Conservation (phyloP, 2,329 filamentous ascomycete species). For the Parafenestella ontariensis region DNA sequence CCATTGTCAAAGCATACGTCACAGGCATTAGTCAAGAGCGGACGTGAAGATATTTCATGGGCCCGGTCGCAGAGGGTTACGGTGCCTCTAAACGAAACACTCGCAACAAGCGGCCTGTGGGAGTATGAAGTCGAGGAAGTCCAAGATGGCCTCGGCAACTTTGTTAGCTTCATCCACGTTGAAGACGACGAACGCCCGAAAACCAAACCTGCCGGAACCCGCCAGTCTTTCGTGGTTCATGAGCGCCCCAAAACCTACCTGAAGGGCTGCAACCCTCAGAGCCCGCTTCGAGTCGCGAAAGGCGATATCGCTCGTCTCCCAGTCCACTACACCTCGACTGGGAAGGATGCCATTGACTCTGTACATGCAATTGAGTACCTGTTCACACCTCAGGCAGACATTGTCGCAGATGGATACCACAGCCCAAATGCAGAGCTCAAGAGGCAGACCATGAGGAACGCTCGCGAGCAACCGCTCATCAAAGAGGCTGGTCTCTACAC, state of each 20-base stretch:
- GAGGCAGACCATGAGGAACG: slow-evolving; percentile 66
- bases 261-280: slow-evolving; percentile 76
- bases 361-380: slow-evolving; percentile 79
- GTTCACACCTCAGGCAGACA: slow-evolving; percentile 76
- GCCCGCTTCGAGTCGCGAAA: slow-evolving; percentile 82
- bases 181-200: slow-evolving; percentile 70
- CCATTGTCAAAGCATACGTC: slow-evolving; percentile 71
- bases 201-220: slow-evolving; percentile 67
- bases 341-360: slow-evolving; percentile 64
- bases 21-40: slow-evolving; percentile 63
- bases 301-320: slow-evolving; percentile 73
- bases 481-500: slow-evolving; percentile 85
- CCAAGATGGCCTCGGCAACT: slow-evolving; percentile 87
- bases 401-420: slow-evolving; percentile 75
- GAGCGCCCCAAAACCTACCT: slow-evolving; percentile 80
- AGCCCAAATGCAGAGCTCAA: slow-evolving; percentile 62
- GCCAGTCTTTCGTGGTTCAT: slow-evolving; percentile 83
- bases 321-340: slow-evolving; percentile 71
- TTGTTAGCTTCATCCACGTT: slow-evolving; percentile 73
- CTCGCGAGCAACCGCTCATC: slow-evolving; percentile 71
- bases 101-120: slow-evolving; percentile 81
- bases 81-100: slow-evolving; percentile 89
- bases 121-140: slow-evolving; percentile 91
- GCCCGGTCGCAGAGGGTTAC: slow-evolving; percentile 75
- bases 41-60: slow-evolving; percentile 78